Evolutionary conservation across 139 green algal genomes (phyloP).

Genomic region (Tetradesmus obliquus): DNA sequence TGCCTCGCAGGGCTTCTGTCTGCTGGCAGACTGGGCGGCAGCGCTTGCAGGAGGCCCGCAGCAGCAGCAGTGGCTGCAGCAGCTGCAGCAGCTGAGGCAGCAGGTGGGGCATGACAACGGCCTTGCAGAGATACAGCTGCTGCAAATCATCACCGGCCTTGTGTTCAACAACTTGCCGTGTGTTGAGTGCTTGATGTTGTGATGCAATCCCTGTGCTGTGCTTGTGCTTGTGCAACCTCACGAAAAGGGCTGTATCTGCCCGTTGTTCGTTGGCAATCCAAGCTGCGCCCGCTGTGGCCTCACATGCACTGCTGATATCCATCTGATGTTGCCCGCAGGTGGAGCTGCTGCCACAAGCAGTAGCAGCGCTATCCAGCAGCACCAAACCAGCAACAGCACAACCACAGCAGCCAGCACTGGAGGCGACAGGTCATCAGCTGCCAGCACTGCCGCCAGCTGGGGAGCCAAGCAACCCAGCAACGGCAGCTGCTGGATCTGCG

Average conservation of each 20-base stretch:
- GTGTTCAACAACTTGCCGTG: no score
- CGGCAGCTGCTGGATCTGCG: neutral
- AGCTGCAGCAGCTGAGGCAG: neutral
- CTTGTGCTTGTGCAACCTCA: no score
- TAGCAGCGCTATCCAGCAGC: neutral
- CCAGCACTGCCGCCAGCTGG: no score
- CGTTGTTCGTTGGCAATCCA: no score
- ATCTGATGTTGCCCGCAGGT: neutral
- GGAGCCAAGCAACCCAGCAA: no score
- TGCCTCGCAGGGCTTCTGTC: neutral
- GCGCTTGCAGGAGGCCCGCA: neutral
- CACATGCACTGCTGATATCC: neutral
- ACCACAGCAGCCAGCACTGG: no score
- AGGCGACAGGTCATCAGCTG: no score
- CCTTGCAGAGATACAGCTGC: neutral
- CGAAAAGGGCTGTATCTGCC: no score
- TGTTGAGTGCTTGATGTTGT: no score
- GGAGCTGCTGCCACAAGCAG: neutral
- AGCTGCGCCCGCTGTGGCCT: no score
- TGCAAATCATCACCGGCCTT: neutral
- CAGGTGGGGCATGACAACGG: neutral
- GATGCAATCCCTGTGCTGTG: no score
- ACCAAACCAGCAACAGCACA: neutral
- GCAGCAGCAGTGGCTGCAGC: neutral
- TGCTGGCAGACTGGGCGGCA: neutral